Base-by-base conservation (phyloP, 495 filamentous ascomycete species). In the Tuber melanosporum region DNA sequence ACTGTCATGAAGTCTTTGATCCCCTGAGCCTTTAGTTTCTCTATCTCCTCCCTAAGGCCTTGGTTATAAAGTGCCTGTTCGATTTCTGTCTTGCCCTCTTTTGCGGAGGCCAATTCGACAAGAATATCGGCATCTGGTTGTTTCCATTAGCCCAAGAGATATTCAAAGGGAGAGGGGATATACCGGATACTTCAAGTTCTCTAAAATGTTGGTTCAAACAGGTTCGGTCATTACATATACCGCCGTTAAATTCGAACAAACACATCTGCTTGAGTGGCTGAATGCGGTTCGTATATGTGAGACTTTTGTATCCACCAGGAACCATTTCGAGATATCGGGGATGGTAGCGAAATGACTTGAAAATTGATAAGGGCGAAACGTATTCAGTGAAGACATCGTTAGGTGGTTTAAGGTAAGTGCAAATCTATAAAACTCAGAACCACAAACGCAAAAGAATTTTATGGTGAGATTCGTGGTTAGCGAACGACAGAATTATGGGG, bases 261-360 rank as follows among this genome's bases (percentile, higher is more conserved):
- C 95, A 98, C 32, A 98, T 75, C 71, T 87, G 88, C 77, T 87
- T 90, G 78, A 89, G 87, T 10, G 91, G 85, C 82, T 98, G 88
- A 83, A 98, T 95, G 74, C 89, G 89, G 84, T 95, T 90, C 84
- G 93, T 98, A 86, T 94, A 98, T 70, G 93, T 98, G 88, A 96
- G 86, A 78, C 96, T 98, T 84, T 90, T 91, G 83, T 93, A 91
- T 73, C 94, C 94, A 80, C 89, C 90, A 73, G 90, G 83, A 77
- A 95, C 91, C 66, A 89, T 85, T 44, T 92, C 81, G 73, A 87
- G 85, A 85, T 89, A 98, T 46, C 89, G 86, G 41, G 92, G 92
- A 84, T 98, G 93, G 81, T 92, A 96, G 75, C 95, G 93, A 85
- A 92, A 98, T 70, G 92, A 91, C 83, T 90, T 92, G 85, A 99